Conservation (phyloP, 345 rosid species). For the Moricandia arvensis region DNA sequence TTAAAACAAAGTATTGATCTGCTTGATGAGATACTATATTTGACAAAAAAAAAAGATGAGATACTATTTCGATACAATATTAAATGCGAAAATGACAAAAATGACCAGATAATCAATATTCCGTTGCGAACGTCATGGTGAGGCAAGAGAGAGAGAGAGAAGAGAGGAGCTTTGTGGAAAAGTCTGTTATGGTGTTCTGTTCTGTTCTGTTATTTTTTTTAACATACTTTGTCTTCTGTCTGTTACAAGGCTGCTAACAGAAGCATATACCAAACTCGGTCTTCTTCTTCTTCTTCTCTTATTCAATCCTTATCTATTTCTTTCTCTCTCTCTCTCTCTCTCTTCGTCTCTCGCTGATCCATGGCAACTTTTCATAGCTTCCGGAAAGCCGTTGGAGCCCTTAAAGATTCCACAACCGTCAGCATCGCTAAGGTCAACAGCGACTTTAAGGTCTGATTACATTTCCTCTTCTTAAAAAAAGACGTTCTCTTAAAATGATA, state of each 20-base stretch:
- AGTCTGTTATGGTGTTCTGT: slow-evolving; percentile 42
- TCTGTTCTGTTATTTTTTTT: background rate
- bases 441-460: slow-evolving; percentile 70
- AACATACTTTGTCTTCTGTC: slow-evolving; percentile 25
- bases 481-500: background rate
- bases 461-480: background rate
- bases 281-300: slow-evolving; percentile 6
- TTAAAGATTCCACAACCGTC: slow-evolving; percentile 94
- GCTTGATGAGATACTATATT: no score
- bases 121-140: slow-evolving; percentile 24
- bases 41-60: no score
- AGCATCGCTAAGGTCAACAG: slow-evolving; percentile 96
- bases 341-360: background rate
- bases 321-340: background rate
- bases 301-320: background rate
- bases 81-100: background rate
- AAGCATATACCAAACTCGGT: slow-evolving; percentile 17
- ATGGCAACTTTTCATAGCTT: slow-evolving; percentile 54
- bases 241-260: slow-evolving; percentile 29
- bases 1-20: no score
- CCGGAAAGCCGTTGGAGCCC: slow-evolving; percentile 90
- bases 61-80: background rate
- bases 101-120: slow-evolving; percentile 17
- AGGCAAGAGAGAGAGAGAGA: slow-evolving; percentile 12
- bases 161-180: slow-evolving; percentile 28